Evolutionary conservation across 306 rosid genomes (phyloP).

Genomic region (Trifolium fragiferum): DNA sequence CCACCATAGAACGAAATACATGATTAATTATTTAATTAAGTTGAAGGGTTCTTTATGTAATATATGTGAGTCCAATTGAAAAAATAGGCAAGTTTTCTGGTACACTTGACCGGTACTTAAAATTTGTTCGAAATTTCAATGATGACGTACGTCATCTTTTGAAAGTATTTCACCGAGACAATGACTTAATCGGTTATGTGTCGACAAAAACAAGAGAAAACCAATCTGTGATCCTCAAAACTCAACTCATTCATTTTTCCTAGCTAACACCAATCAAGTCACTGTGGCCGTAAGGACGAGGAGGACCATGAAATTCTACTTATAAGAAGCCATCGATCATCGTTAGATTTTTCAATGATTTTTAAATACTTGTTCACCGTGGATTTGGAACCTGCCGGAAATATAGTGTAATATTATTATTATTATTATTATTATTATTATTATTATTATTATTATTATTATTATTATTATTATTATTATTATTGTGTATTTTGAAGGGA

Average conservation of each 20-base stretch:
- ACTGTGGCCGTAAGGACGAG: not conserved
- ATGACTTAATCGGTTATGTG: not conserved
- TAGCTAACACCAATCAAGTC: too few species aligned
- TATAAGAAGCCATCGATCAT: not conserved
- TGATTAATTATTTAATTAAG: slow-evolving; percentile 20
- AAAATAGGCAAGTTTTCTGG: not conserved
- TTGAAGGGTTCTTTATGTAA: not conserved
- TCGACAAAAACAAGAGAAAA: not conserved
- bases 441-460: not conserved
- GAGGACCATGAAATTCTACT: not conserved
- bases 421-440: not conserved
- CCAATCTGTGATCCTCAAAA: not conserved
- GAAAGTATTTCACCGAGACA: not conserved
- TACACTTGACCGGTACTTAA: not conserved
- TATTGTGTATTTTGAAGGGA: slow-evolving; percentile 6
- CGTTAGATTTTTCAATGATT: not conserved
- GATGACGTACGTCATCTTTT: not conserved
- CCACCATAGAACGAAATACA: too few species aligned
- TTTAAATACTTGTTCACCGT: not conserved
- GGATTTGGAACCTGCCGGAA: not conserved
- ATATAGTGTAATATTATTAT: not conserved
- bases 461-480: not conserved
- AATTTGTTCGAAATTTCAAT: not conserved
- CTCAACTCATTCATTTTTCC: not conserved
- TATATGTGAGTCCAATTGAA: not conserved